These are phyloP conservation scores for Leccinum variicolor DNA, from an alignment of 768 basidiomycete genomes.

Conservation along the genomic window DNA sequence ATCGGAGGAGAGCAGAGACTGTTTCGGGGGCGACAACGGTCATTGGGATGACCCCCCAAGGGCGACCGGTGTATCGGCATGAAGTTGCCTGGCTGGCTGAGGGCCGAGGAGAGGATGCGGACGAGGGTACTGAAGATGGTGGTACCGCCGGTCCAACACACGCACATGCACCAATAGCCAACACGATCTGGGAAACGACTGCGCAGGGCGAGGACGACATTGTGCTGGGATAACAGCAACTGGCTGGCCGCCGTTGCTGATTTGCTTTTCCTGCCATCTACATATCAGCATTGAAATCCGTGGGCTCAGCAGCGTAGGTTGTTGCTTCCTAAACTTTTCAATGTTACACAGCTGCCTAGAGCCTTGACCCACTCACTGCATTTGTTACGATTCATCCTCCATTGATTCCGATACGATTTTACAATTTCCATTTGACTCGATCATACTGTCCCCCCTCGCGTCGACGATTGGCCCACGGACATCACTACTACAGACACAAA, in stretches of 20 bases:
- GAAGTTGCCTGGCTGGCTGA: conserved; percentile 28
- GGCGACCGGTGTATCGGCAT: conserved; percentile 28
- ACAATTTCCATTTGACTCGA: neutral
- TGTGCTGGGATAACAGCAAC: conserved; percentile 24
- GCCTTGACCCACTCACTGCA: conserved; percentile 3
- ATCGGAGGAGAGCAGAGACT: conserved; percentile 33
- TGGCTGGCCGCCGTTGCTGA: conserved; percentile 2
- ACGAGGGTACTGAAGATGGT: conserved; percentile 15
- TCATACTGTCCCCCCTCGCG: neutral
- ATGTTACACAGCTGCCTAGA: neutral
- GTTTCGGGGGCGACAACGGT: conserved; percentile 30
- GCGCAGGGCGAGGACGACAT: conserved; percentile 29
- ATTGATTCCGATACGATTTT: neutral
- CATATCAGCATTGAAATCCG: neutral
- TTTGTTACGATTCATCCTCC: conserved; percentile 2
- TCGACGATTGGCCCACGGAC: conserved; percentile 1
- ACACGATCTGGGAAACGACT: conserved; percentile 29
- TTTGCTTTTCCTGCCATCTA: neutral
- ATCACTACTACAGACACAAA: conserved; percentile 17
- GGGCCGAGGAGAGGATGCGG: conserved; percentile 14
- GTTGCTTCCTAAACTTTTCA: neutral
- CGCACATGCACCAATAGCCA: conserved; percentile 18
- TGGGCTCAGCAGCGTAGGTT: conserved; percentile 1
- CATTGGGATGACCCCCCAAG: conserved; percentile 26
- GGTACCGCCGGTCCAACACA: conserved; percentile 19